phyloP scores from a whole-genome alignment of 805 yeast species.

The Torulaspora franciscae region DNA sequence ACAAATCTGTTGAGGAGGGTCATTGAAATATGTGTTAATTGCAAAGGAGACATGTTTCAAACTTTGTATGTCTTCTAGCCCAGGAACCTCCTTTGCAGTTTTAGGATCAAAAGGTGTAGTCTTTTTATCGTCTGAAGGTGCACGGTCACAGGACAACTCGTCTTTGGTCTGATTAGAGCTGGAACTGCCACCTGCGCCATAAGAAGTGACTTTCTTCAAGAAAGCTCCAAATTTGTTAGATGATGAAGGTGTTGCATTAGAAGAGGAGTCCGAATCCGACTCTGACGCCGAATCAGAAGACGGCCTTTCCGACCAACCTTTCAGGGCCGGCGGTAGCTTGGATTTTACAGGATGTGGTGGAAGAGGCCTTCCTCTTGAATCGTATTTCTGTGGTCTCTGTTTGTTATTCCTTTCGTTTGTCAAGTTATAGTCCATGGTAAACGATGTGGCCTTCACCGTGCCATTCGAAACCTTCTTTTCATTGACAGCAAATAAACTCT shows the following conservation, averaged over 20 bases:
- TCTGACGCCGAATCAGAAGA: conserved; percentile 9
- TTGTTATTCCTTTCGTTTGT: conserved; percentile 4
- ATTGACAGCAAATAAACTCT: conserved; percentile 19
- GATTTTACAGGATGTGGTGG: conserved; percentile 50
- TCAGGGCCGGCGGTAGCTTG: conserved; percentile 46
- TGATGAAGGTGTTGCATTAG: conserved; percentile 9
- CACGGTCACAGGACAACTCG: conserved; percentile 10
- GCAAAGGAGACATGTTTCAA: conserved; percentile 73
- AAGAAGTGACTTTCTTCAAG: conserved; percentile 32
- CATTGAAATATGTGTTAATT: conserved; percentile 65
- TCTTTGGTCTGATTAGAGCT: conserved; percentile 11
- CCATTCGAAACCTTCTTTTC: not conserved
- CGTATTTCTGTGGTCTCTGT: conserved; percentile 29
- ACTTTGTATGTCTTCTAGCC: conserved; percentile 38
- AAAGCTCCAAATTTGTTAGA: conserved; percentile 34
- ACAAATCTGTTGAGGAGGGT: conserved; percentile 90
- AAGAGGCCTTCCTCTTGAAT: conserved; percentile 42
- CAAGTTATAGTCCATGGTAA: conserved; percentile 18
- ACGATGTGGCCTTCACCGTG: conserved; percentile 20
- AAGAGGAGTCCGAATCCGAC: conserved; percentile 14
- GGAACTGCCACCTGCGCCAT: conserved; percentile 15
- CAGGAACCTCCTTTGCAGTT: conserved; percentile 35
- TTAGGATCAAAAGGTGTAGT: conserved; percentile 17
- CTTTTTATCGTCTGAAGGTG: not conserved
- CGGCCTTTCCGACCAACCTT: conserved; percentile 17